Percentiles rank a stretch among this genome's conserved stretches.
Conservation (phyloP, 805 yeast species). For the Cyberlindnera misumaiensis region DNA sequence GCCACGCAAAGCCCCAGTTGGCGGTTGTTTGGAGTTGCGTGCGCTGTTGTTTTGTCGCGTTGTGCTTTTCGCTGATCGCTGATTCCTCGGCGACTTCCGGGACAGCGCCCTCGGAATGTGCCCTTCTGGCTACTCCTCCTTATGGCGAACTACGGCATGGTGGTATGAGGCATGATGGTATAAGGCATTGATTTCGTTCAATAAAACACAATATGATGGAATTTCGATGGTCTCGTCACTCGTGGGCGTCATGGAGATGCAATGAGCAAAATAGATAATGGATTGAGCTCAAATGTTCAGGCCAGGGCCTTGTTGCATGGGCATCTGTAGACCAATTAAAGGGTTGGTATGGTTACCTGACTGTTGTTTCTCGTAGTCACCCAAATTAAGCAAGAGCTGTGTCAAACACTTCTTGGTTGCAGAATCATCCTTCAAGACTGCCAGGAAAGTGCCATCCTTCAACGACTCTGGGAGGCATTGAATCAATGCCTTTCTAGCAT, state of each 20-base stretch:
- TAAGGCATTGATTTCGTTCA: too few species aligned
- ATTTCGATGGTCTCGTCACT: too few species aligned
- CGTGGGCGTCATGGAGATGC: neutral
- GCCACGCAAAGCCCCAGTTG: too few species aligned
- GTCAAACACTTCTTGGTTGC: conserved; percentile 84
- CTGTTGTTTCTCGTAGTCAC: conserved; percentile 30
- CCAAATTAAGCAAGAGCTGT: conserved; percentile 66
- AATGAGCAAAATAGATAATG: neutral
- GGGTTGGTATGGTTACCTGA: conserved; percentile 6
- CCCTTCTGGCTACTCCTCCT: too few species aligned
- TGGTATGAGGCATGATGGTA: too few species aligned
- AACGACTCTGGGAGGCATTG: conserved; percentile 82
- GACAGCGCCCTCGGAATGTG: too few species aligned
- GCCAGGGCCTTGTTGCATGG: conserved; percentile 1
- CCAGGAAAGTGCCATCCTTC: conserved; percentile 78
- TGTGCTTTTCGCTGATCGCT: neutral
- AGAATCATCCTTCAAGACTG: conserved; percentile 74
- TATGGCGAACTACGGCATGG: too few species aligned
- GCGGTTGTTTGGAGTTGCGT: too few species aligned
- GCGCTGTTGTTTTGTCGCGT: conserved; percentile 1
- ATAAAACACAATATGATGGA: too few species aligned
- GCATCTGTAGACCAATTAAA: conserved; percentile 1
- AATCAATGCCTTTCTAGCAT: conserved; percentile 82
- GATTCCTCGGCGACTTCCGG: neutral
- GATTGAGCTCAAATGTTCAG: neutral